Evolutionary conservation across 148 eudicot genomes (phyloP), one percentile per base, ranked within the genome.

Genomic region (Simmondsia chinensis): DNA sequence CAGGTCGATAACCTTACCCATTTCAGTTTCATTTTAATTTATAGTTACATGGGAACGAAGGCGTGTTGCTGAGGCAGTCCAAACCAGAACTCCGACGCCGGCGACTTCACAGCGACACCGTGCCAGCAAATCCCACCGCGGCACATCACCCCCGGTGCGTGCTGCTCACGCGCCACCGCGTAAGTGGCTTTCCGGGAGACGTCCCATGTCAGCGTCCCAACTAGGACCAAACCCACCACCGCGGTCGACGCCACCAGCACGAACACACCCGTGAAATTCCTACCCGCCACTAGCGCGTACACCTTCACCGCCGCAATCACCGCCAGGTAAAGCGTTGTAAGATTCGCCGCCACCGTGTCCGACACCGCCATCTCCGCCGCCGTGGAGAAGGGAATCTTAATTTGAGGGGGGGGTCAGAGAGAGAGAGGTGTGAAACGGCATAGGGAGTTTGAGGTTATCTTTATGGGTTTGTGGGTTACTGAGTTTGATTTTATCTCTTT

Each of bases 81-180:
- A 57, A 83, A 76, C 33, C 78, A 78, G 65, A 83, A 65, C 66
- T 79, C 74, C 23, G 83, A 73, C 35, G 72, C 87, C 29, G 94
- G 94, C 2, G 88, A 74, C 39, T 73, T 81, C 20, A 77, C 88
- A 3, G 94, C 88, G 21, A 80, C 94, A 12, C 88, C 94, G 46
- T 84, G 94, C 94, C 94, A 84, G 35, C 94, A 84, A 26, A 84
- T 84, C 13, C 94, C 94, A 7, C 94, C 94, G 5, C 73, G 72
- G 20, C 94, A 75, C 32, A 50, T 49, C 42, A 43, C 74, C 42
- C 28, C 56, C 37, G 34, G 55, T 20, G 37, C 46, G 38, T 15
- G 60, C 15, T 43, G 59, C 19, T 52, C 70, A 21, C 61, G 68
- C 8, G 39, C 45, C 45, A 28, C 12, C 6, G 71, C 69, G 37